Conservation (phyloP, 805 yeast genomes). For the Kodamaea leandrae region DNA sequence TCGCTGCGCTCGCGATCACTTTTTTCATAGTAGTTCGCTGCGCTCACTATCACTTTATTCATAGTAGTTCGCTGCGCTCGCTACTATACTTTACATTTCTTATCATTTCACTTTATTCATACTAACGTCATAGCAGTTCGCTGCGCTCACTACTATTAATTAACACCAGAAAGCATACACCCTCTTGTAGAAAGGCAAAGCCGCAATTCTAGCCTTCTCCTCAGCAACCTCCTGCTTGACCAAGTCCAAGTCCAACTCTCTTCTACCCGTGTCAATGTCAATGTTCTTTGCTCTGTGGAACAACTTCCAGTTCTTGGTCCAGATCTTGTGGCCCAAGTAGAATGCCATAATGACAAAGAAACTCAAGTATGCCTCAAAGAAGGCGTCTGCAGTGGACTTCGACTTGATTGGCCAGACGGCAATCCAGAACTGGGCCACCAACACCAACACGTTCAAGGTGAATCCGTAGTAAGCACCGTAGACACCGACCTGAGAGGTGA, state of each 20-base stretch:
- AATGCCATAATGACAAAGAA: conserved; percentile 42
- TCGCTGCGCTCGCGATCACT: too few species aligned
- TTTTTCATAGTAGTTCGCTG: too few species aligned
- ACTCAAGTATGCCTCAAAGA: conserved; percentile 47
- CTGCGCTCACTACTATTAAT: too few species aligned
- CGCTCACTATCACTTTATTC: too few species aligned
- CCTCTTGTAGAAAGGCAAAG: conserved; percentile 48
- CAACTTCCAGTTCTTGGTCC: conserved; percentile 45
- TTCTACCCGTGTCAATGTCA: conserved; percentile 62
- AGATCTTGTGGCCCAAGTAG: conserved; percentile 47
- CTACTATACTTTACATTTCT: too few species aligned
- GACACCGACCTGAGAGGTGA: conserved; percentile 36
- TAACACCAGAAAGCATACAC: conserved; percentile 56
- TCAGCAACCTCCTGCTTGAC: conserved; percentile 54
- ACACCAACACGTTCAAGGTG: conserved; percentile 28
- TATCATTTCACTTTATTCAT: too few species aligned
- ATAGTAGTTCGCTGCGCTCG: too few species aligned
- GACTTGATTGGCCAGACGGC: conserved; percentile 39
- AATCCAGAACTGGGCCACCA: conserved; percentile 42
- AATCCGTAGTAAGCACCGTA: conserved; percentile 35
- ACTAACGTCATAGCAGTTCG: too few species aligned
- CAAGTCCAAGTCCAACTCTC: conserved; percentile 54
- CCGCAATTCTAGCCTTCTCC: conserved; percentile 47
- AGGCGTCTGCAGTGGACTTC: conserved; percentile 30
- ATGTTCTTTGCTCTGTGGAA: conserved; percentile 46